Evolutionary conservation across 495 filamentous ascomycete species (phyloP).

Genomic region (Glarea lozoyensis): DNA sequence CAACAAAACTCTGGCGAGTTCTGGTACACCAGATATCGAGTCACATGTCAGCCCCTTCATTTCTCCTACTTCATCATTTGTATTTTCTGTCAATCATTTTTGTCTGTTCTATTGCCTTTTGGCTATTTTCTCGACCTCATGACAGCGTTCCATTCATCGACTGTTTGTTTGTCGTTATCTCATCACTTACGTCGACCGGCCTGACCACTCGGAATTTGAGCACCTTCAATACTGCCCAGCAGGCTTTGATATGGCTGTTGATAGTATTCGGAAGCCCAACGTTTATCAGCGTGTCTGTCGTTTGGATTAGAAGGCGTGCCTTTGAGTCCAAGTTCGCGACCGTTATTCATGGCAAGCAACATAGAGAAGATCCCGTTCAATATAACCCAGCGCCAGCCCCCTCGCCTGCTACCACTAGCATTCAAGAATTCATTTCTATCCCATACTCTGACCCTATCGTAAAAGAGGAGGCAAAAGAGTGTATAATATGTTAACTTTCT

Average conservation of each 20-base stretch:
- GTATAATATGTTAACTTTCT: too few relatives aligned
- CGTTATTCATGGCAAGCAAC: background rate
- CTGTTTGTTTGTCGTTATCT: slow-evolving; percentile 65
- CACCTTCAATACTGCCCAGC: slow-evolving; percentile 70
- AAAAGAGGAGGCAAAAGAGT: background rate
- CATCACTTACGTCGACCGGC: slow-evolving; percentile 66
- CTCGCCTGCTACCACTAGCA: background rate
- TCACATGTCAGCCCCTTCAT: too few relatives aligned
- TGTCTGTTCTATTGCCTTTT: slow-evolving; percentile 64
- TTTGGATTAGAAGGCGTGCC: slow-evolving; percentile 55
- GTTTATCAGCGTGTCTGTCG: slow-evolving; percentile 53
- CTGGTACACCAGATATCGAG: too few relatives aligned
- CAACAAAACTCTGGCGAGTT: too few relatives aligned
- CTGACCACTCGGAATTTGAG: slow-evolving; percentile 61
- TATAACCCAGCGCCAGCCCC: slow-evolving; percentile 1
- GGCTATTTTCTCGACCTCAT: slow-evolving; percentile 51
- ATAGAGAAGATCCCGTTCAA: slow-evolving; percentile 1
- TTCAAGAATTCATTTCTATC: background rate
- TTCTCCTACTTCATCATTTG: slow-evolving; percentile 75
- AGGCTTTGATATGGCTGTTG: slow-evolving; percentile 61
- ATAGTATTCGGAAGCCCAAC: slow-evolving; percentile 66
- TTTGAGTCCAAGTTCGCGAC: slow-evolving; percentile 60
- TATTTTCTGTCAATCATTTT: slow-evolving; percentile 51
- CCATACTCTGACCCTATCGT: background rate
- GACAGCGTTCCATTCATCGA: slow-evolving; percentile 63